These are phyloP conservation scores for Acer negundo DNA, from an alignment of 345 rosid genomes.

Conservation along the genomic window DNA sequence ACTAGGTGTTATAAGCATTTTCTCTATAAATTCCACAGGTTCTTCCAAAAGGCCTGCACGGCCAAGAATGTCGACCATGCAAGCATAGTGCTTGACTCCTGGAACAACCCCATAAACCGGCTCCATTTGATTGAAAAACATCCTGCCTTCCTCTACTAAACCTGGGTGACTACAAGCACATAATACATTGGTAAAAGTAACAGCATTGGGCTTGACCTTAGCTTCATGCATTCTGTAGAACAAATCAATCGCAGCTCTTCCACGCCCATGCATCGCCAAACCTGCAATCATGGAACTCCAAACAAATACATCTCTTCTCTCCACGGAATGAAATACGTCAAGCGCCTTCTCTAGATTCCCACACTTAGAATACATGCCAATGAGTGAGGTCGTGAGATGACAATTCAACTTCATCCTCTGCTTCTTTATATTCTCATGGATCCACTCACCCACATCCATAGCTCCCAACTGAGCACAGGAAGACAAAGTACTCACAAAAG, in stretches of 20 bases:
- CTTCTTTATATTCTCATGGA: conserved; percentile 54
- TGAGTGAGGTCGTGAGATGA: conserved; percentile 58
- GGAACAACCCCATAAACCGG: conserved; percentile 56
- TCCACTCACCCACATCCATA: conserved; percentile 49
- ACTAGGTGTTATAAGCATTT: conserved; percentile 59
- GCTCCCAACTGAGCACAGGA: conserved; percentile 76
- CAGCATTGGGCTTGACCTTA: conserved; percentile 54
- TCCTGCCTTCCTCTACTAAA: conserved; percentile 60
- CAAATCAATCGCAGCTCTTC: conserved; percentile 53
- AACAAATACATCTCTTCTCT: conserved; percentile 61
- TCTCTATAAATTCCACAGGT: conserved; percentile 58
- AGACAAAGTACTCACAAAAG: conserved; percentile 57
- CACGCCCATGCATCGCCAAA: conserved; percentile 68
- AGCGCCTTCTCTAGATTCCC: conserved; percentile 71
- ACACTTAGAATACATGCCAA: conserved; percentile 82
- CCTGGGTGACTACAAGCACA: conserved; percentile 78
- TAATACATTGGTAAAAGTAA: conserved; percentile 64
- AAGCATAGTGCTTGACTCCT: conserved; percentile 62
- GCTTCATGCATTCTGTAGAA: conserved; percentile 57
- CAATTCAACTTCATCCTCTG: conserved; percentile 52
- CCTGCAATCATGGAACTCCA: conserved; percentile 85
- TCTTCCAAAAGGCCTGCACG: conserved; percentile 68
- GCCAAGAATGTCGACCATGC: conserved; percentile 72
- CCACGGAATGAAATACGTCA: conserved; percentile 49
- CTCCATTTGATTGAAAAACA: conserved; percentile 52